These are phyloP conservation scores for Phyllachora maydis DNA, from an alignment of 2,329 filamentous ascomycete species.

Conservation along the genomic window DNA sequence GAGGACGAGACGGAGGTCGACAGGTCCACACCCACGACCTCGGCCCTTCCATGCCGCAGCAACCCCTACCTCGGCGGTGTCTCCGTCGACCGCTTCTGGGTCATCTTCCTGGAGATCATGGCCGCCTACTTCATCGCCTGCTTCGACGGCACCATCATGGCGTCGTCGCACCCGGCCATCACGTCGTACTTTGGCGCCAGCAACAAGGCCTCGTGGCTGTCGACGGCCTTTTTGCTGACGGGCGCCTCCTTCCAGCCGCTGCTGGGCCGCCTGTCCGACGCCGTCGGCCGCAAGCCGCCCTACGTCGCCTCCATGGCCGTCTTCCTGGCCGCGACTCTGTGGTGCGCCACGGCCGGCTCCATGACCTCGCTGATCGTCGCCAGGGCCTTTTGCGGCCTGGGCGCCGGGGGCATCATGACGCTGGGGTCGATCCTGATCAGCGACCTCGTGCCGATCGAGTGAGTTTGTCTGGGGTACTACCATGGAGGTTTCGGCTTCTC, in stretches of 20 bases:
- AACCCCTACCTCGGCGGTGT: conserved; percentile 21
- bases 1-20: neutral
- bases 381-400: conserved; percentile 49
- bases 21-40: neutral
- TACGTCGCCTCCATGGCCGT: conserved; percentile 43
- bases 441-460: conserved; percentile 55
- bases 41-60: neutral
- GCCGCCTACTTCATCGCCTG: conserved; percentile 35
- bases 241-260: conserved; percentile 59
- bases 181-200: conserved; percentile 62
- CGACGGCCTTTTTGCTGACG: conserved; percentile 58
- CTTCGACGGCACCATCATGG: conserved; percentile 69
- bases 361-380: conserved; percentile 54
- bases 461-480: too few relatives aligned
- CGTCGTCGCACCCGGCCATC: conserved; percentile 57
- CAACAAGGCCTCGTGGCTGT: conserved; percentile 66
- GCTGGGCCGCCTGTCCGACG: conserved; percentile 54
- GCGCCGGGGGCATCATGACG: conserved; percentile 50
- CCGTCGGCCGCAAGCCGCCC: conserved; percentile 44
- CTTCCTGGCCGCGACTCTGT: conserved; percentile 43
- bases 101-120: conserved; percentile 38
- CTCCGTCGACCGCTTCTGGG: conserved; percentile 32
- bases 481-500: too few relatives aligned
- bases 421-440: conserved; percentile 52
- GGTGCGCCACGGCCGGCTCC: conserved; percentile 46